These are phyloP conservation scores for Rhipidocladum racemiflorum DNA, from an alignment of 176 grass and related monocot species.

Conservation along the genomic window DNA sequence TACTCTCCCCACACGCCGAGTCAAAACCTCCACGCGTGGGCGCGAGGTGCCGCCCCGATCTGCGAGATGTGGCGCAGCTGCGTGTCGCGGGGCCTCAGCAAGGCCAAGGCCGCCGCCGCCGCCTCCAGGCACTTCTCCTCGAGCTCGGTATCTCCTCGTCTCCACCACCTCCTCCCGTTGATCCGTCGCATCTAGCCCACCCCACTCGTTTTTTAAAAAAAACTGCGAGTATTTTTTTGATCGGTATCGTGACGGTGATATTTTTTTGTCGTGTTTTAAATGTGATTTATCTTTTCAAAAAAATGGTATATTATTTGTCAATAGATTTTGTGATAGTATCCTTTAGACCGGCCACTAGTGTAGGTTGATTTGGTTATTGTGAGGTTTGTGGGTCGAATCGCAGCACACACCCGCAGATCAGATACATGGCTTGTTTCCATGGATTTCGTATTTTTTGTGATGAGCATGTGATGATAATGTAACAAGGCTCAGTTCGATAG, in stretches of 20 bases:
- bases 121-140: conserved; percentile 45
- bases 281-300: background rate
- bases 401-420: conserved; percentile 48
- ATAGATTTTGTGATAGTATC: background rate
- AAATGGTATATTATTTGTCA: background rate
- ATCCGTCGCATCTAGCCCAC: background rate
- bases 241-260: background rate
- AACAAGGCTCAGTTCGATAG: background rate
- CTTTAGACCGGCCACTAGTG: background rate
- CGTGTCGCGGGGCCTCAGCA: conserved; percentile 56
- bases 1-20: background rate
- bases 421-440: conserved; percentile 27
- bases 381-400: background rate
- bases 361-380: background rate
- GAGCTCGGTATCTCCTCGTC: conserved; percentile 45
- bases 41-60: conserved; percentile 29
- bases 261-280: background rate
- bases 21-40: background rate
- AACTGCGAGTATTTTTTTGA: background rate
- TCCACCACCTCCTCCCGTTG: background rate
- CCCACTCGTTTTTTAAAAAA: background rate
- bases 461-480: background rate
- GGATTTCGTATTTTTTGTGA: background rate
- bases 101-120: conserved; percentile 49
- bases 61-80: conserved; percentile 81